Evolutionary conservation across 202 grass and related monocot species (phyloP).

Genomic region (Panicum hallii): DNA sequence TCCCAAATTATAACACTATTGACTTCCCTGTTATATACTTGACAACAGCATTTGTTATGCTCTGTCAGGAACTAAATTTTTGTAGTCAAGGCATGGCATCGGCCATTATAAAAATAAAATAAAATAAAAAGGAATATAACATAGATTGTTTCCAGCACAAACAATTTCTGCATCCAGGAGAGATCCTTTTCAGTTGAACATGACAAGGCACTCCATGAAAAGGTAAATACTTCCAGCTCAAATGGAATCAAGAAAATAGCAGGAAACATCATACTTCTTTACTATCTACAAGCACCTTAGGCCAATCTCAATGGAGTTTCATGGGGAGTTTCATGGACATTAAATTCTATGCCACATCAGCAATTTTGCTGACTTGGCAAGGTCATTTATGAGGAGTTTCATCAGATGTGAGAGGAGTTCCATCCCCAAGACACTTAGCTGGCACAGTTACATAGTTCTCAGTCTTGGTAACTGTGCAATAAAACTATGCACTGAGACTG

Average conservation of each 20-base stretch:
- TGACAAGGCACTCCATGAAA: not conserved
- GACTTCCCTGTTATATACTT: not conserved
- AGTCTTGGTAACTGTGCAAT: no score
- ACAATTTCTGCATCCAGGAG: constrained; percentile 12
- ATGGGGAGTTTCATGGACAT: no score
- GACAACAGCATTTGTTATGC: not conserved
- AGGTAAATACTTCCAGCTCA: constrained; percentile 16
- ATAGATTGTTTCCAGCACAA: not conserved
- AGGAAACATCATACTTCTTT: not conserved
- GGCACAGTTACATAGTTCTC: no score
- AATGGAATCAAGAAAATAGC: constrained; percentile 2
- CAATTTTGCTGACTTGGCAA: no score
- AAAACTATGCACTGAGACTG: no score
- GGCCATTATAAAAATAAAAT: not conserved
- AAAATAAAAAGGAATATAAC: not conserved
- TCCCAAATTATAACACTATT: not conserved
- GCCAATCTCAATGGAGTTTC: no score
- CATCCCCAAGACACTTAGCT: no score
- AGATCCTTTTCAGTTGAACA: constrained; percentile 33
- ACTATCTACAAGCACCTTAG: not conserved
- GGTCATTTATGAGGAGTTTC: no score
- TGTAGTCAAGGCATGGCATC: constrained; percentile 8
- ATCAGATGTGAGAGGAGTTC: no score
- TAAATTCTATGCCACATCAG: no score
- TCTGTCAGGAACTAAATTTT: not conserved